These are phyloP conservation scores for Penicillium silybi DNA, from an alignment of 495 filamentous ascomycete species.

Conservation along the genomic window DNA sequence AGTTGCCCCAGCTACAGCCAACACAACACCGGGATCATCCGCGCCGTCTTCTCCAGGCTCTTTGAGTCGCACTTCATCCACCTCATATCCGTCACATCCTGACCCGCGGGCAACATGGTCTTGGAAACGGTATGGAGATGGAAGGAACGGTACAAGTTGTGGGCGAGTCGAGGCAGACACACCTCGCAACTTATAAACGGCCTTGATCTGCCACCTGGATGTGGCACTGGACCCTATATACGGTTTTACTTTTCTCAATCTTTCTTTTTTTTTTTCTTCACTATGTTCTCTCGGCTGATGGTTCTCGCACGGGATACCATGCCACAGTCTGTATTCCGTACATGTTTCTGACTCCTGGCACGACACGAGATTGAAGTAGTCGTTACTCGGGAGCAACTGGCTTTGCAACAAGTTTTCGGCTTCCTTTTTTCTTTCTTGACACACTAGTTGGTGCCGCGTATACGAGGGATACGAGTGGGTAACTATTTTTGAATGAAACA, in stretches of 20 bases:
- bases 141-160: neutral
- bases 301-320: neutral
- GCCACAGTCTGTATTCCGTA: neutral
- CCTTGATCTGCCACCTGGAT: neutral
- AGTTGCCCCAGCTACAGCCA: conserved; percentile 8
- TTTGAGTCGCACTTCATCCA: conserved; percentile 31
- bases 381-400: neutral
- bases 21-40: conserved; percentile 24
- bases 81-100: conserved; percentile 24
- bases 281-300: neutral
- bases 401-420: neutral
- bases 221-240: neutral
- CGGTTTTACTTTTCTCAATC: neutral
- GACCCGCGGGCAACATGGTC: conserved; percentile 9
- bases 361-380: neutral
- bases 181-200: neutral
- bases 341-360: neutral
- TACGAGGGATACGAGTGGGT: neutral
- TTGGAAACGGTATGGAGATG: conserved; percentile 6
- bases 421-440: neutral
- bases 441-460: neutral
- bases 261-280: neutral
- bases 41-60: conserved; percentile 27
- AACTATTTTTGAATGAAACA: neutral
- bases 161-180: neutral